Evolutionary conservation across 1,284 basidiomycete genomes (phyloP), one percentile per base, ranked within the genome.

Genomic region (Lignosus rhinocerotis): DNA sequence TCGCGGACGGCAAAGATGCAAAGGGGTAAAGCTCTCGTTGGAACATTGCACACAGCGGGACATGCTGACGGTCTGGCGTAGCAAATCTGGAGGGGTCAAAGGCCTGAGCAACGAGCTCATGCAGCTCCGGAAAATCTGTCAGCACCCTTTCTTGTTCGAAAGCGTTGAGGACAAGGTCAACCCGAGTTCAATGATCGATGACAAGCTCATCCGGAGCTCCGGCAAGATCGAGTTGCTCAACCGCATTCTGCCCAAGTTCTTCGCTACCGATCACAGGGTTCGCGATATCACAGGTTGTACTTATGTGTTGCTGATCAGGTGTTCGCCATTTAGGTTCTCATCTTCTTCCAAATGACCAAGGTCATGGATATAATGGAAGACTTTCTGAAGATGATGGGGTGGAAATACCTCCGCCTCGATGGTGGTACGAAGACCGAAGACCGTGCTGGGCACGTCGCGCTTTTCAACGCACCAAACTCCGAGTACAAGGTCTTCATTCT

Each of bases 281-380:
- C 44, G 80, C 70, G 21, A 8, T 42, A 6, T 7, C n/a, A 14
- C 6, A 4, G 3, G n/a, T 14, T 43, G 3, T 9, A 36, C 5
- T 6, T 19, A 38, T 41, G 32, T 58, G 33, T 16, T 39, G 14
- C 36, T 39, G n/a, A 17, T 38, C 32, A 8, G 41, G 5, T 54
- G 54, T 19, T 53, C 34, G 2, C 16, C 25, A n/a, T 1, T 3
- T 59, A 92, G 88, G 96, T 98, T 32, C 86, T 99, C 61, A 98
- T 99, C 72, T 98, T 98, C 86, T 98, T 98, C 89, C 96, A 99
- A 76, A 98, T 98, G 96, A 98, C 96, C 8, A 87, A 95, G 69
- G 95, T 98, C 72, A 98, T 99, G 96, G 95, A 98, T 67, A 98
- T 99, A 73, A 96, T 99, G 86, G 95, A 97, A 72, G 97, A 99